Conservation (phyloP, 495 filamentous ascomycete species). For the Immersiella caudata region DNA sequence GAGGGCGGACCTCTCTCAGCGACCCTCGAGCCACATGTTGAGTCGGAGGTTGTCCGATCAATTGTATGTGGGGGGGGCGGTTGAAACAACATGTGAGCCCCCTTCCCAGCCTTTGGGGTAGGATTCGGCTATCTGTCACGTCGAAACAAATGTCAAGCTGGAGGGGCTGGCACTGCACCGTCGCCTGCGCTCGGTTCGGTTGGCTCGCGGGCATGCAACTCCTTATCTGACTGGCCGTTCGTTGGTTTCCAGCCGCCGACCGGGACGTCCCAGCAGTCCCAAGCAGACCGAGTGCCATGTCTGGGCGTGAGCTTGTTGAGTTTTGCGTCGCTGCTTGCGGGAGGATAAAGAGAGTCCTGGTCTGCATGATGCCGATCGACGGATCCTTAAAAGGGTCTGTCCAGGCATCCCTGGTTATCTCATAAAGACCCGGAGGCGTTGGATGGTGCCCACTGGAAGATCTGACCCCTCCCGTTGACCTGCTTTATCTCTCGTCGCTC, state of each 20-base stretch:
- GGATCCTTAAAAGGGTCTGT: no score
- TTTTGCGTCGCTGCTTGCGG: constrained; percentile 10
- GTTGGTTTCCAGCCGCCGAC: constrained; percentile 29
- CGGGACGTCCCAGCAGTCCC: constrained; percentile 14
- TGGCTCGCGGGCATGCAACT: background rate
- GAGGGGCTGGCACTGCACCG: constrained; percentile 23
- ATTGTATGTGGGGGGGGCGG: background rate
- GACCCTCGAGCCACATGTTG: background rate
- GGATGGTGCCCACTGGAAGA: no score
- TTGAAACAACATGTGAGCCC: constrained; percentile 19
- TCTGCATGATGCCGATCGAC: background rate
- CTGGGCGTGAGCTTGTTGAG: constrained; percentile 11
- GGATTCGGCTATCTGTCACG: constrained; percentile 25
- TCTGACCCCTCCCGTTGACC: background rate
- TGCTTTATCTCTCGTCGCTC: background rate
- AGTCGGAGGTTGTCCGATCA: background rate
- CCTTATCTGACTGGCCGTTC: constrained; percentile 25
- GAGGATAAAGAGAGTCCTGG: constrained; percentile 7
- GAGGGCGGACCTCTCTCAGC: constrained; percentile 3
- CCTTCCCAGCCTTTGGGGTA: constrained; percentile 14
- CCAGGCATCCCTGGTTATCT: no score
- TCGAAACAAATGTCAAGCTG: constrained; percentile 23
- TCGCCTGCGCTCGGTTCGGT: constrained; percentile 18
- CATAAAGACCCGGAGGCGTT: no score
- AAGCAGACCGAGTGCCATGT: constrained; percentile 15